Base-by-base conservation (phyloP, 176 grass and related monocot species). In the Aegilops speltoides region DNA sequence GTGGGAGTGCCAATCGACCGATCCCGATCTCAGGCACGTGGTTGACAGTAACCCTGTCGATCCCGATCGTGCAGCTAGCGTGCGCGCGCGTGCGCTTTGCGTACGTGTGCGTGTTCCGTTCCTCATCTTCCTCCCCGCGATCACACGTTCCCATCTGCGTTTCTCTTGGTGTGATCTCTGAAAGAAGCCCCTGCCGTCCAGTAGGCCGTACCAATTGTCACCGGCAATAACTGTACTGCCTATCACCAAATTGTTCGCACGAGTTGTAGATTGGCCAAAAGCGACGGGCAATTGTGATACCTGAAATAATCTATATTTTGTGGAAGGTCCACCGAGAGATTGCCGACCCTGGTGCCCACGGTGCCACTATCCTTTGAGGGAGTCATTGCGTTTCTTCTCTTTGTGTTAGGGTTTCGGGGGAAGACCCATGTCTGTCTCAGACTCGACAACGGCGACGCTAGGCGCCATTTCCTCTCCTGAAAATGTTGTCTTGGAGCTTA, bases 11-110 rank as follows among this genome's bases (percentile, higher is more conserved):
- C 34, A n/a, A 72, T 72, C 68, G 68, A 72, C 37, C 34, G 36
- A 38, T 75, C 68, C 19, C 72, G 43, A 73, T 45, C 70, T 75
- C 72, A 50, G 24, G 72, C 73, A 76, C 73, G 73, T 76, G 73
- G 16, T 16, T 32, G 45, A 76, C 16, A 54, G 26, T 54, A 20
- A 76, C 45, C 8, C 25, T 31, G 73, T 76, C 73, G 73, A 75
- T 48, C 72, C 34, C 33, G 33, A 70, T 70, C 0, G 17, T 12
- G 68, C 33, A 45, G 34, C 36, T n/a, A 38, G 36, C 68, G 68
- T 69, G 67, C 67, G 67, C 25, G 64, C 26, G 64, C 11, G 26
- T 64, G 24, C n/a, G 60, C 10, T 41, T 22, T 45, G 38, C 10
- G 22, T 25, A 45, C 70, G 70, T 45, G 73, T 76, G 73, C 46